Conservation (phyloP, 768 basidiomycete species). For the Hygrophorus pudorinus region DNA sequence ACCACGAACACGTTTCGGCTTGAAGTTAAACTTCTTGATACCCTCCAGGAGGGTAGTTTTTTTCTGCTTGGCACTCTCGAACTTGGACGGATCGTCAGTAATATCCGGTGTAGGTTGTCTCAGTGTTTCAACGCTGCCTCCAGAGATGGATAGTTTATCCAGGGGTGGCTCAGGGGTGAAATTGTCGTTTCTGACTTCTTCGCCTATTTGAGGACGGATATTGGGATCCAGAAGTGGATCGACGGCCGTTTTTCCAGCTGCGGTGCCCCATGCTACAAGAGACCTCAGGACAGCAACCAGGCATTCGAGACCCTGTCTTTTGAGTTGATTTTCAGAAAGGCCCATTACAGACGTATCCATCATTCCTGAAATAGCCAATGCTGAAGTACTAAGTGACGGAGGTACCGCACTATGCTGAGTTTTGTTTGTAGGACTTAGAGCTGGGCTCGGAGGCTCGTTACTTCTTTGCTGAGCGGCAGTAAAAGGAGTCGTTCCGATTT, state of each 20-base stretch:
- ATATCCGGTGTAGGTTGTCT: slow-evolving; percentile 70
- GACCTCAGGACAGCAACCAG: slow-evolving; percentile 82
- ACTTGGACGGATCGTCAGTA: slow-evolving; percentile 82
- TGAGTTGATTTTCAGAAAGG: slow-evolving; percentile 73
- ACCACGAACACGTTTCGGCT: slow-evolving; percentile 80
- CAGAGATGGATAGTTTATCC: slow-evolving; percentile 40
- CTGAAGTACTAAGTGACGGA: slow-evolving; percentile 56
- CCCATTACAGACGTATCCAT: slow-evolving; percentile 61
- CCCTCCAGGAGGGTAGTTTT: slow-evolving; percentile 93
- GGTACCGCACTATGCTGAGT: slow-evolving; percentile 26
- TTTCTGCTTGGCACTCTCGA: slow-evolving; percentile 93
- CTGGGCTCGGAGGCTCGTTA: slow-evolving; percentile 52
- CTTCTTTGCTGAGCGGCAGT: slow-evolving; percentile 37
- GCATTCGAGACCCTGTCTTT: slow-evolving; percentile 91
- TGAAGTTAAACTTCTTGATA: slow-evolving; percentile 96
- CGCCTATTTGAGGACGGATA: slow-evolving; percentile 36
- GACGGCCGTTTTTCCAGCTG: slow-evolving; percentile 34
- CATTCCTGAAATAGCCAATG: slow-evolving; percentile 53
- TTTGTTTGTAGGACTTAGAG: slow-evolving; percentile 42
- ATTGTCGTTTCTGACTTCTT: slow-evolving; percentile 44
- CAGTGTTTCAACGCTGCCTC: slow-evolving; percentile 41
- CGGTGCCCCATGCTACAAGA: slow-evolving; percentile 83
- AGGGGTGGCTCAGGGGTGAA: slow-evolving; percentile 46
- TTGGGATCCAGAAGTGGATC: slow-evolving; percentile 28
- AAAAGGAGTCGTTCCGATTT: slow-evolving; percentile 61